Evolutionary conservation across 2,329 filamentous ascomycete species (phyloP).

Genomic region (Microdochium nivale): DNA sequence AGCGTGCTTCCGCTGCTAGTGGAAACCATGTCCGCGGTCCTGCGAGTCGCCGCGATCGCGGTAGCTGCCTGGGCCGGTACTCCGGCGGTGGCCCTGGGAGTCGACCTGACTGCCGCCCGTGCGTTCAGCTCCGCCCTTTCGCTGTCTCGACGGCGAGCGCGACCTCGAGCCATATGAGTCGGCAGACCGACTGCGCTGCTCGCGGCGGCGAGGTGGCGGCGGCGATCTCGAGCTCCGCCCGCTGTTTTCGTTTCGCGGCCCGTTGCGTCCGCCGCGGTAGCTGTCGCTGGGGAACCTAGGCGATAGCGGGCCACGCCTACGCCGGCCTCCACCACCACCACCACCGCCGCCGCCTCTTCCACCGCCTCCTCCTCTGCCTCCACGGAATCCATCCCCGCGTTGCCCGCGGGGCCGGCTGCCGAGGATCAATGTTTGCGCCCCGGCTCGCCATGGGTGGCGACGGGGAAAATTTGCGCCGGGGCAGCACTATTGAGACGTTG

Average conservation of each 20-base stretch:
- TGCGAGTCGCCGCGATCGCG: slow-evolving; percentile 27
- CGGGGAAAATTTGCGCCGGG: slow-evolving; percentile 72
- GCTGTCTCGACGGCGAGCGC: slow-evolving; percentile 21
- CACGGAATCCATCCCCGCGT: slow-evolving; percentile 5
- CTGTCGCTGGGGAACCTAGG: slow-evolving; percentile 31
- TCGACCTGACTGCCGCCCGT: slow-evolving; percentile 22
- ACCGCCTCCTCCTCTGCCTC: slow-evolving; percentile 9
- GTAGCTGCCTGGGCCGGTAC: slow-evolving; percentile 39
- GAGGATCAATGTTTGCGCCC: slow-evolving; percentile 49
- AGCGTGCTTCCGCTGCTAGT: slow-evolving; percentile 10
- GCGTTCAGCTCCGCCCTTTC: slow-evolving; percentile 13
- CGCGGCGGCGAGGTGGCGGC: slow-evolving; percentile 20
- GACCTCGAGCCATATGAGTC: slow-evolving; percentile 23
- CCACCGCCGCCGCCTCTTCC: too few relatives aligned
- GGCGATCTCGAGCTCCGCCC: slow-evolving; percentile 37
- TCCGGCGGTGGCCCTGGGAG: slow-evolving; percentile 34
- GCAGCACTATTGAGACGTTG: slow-evolving; percentile 82
- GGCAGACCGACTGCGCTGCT: slow-evolving; percentile 18
- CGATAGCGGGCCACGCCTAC: slow-evolving; percentile 48
- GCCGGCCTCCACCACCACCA: slow-evolving; percentile 22
- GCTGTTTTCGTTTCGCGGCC: background rate
- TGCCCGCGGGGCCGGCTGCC: slow-evolving; percentile 30
- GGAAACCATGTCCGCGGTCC: slow-evolving; percentile 26
- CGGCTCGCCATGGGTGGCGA: slow-evolving; percentile 65
- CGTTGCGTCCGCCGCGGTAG: background rate